Conservation (phyloP, 805 yeast species). For the Metschnikowia bowlesiae region DNA sequence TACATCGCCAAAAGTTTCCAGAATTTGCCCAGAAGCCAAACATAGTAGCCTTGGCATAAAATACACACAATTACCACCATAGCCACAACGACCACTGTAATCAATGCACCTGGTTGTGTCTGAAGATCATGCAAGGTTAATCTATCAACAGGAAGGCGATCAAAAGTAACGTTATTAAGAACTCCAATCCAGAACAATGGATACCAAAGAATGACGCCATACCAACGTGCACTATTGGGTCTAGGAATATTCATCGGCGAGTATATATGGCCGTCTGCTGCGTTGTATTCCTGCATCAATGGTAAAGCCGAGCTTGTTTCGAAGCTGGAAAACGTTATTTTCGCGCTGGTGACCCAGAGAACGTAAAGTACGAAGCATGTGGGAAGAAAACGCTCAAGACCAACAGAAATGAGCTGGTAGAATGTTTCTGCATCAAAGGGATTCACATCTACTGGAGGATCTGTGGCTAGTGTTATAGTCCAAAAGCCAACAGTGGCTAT, state of each 20-base stretch:
- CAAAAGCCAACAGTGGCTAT: conserved; percentile 67
- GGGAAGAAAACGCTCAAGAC: conserved; percentile 73
- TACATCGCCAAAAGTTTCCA: conserved; percentile 56
- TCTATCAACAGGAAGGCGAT: conserved; percentile 82
- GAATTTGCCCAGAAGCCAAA: conserved; percentile 78
- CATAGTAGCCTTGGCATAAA: conserved; percentile 65
- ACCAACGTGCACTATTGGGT: conserved; percentile 3
- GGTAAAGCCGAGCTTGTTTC: not conserved
- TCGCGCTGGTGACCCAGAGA: conserved; percentile 57
- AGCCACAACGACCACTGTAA: conserved; percentile 54
- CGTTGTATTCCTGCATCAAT: not conserved
- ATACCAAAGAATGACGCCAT: conserved; percentile 53
- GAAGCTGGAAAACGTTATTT: conserved; percentile 40
- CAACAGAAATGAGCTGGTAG: conserved; percentile 63
- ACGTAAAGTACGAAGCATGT: conserved; percentile 65
- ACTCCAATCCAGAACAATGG: conserved; percentile 81
- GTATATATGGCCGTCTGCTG: not conserved
- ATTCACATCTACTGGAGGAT: conserved; percentile 68
- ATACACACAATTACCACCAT: conserved; percentile 48
- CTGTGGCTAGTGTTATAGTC: conserved; percentile 72
- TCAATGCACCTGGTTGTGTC: conserved; percentile 71
- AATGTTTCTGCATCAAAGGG: conserved; percentile 49
- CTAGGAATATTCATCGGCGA: not conserved
- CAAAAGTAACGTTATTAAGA: conserved; percentile 83
- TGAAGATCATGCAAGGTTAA: conserved; percentile 66